phyloP scores from a whole-genome alignment of 2,329 filamentous ascomycete genomes.

The Fusarium sp. region DNA sequence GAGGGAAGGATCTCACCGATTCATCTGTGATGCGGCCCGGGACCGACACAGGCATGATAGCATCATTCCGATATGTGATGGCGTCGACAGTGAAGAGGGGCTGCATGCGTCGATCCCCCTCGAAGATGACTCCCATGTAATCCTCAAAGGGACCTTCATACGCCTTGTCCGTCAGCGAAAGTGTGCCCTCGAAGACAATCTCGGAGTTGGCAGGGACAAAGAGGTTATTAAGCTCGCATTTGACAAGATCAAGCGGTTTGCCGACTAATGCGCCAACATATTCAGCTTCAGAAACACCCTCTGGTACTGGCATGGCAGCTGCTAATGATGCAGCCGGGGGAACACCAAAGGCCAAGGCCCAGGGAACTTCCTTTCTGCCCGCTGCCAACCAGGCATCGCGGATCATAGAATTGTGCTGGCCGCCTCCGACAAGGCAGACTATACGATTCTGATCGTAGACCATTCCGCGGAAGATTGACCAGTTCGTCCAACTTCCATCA shows the following conservation, averaged over 20 bases:
- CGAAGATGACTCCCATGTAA: not conserved
- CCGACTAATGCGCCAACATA: not conserved
- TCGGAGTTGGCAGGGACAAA: not conserved
- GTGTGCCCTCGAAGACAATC: not conserved
- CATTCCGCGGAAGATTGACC: constrained; percentile 59
- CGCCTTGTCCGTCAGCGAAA: not conserved
- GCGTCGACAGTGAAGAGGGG: not conserved
- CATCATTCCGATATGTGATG: not conserved
- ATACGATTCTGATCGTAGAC: constrained; percentile 56
- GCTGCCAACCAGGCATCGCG: constrained; percentile 57
- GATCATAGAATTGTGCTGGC: constrained; percentile 60
- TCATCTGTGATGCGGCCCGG: not conserved
- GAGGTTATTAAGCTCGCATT: not conserved
- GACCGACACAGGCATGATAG: not conserved
- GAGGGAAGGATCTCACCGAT: not conserved
- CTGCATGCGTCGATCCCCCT: not conserved
- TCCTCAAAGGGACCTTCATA: constrained; percentile 5
- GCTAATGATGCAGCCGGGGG: constrained; percentile 61
- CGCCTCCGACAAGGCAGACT: constrained; percentile 54
- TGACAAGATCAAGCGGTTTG: not conserved
- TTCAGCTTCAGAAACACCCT: not conserved
- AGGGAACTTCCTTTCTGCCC: constrained; percentile 56
- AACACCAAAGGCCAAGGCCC: constrained; percentile 59
- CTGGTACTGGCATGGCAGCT: not conserved
- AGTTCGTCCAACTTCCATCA: constrained; percentile 59